Evolutionary conservation across 176 grass and related monocot species (phyloP), one percentile per base, ranked within the genome.

Genomic region (Cenchrus fungigraminus): DNA sequence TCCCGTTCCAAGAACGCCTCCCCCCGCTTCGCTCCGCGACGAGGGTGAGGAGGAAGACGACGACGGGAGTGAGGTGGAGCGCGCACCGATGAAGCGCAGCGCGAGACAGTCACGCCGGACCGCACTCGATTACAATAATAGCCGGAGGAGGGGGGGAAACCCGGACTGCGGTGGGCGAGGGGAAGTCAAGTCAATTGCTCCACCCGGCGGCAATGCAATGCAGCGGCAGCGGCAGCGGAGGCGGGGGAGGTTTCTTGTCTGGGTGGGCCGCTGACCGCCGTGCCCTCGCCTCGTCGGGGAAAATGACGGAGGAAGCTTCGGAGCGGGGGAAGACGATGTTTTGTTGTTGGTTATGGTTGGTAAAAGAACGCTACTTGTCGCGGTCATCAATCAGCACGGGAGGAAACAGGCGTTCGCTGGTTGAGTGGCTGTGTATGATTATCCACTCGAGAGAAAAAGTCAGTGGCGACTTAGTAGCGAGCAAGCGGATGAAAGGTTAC

Each of bases 131-230:
- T 43, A 57, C 6, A 37, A 53, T 45, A 29, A 47, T 72, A 50
- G 51, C 22, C 62, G 8, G 67, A 79, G 14, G 12, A 1, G 31
- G 20, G n/a, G 12, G 9, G 8, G 44, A 54, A 12, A 40, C 22
- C 20, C 28, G 9, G n/a, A 40, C 9, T 16, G 20, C 1, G n/a
- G n/a, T 17, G 22, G 10, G 57, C 49, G 16, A 12, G 64, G 50
- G 8, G 55, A 25, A 55, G 89, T 87, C 89, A 79, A 90, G 84
- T 83, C 89, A 90, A 87, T 51, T 20, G 28, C 29, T 40, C 37
- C 22, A 47, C 52, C 40, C 12, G 64, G 6, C 15, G 16, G 86
- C 54, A 78, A 64, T 60, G 78, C 61, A 51, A 32, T 47, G 63
- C 45, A 3, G 13, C 28, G n/a, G 45, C 13, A 51, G 53, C 6